A percentile compares a stretch with the other conserved stretches of the same genome.
phyloP scores from a whole-genome alignment of 2,329 filamentous ascomycete species.

The Helicocarpus griseus region DNA sequence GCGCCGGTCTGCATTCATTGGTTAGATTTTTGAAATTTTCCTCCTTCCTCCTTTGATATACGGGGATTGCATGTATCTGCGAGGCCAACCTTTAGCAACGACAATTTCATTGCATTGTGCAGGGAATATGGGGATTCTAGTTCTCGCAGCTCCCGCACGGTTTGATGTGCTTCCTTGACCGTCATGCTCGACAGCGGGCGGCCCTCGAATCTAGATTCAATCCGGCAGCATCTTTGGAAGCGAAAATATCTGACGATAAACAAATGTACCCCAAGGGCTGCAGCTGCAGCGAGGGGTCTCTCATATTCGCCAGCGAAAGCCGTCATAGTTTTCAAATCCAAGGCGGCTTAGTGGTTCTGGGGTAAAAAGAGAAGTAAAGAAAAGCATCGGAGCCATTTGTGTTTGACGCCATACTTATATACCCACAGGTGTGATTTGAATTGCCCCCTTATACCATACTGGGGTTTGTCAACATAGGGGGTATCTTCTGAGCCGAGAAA shows the following conservation, averaged over 20 bases:
- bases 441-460: too few species aligned
- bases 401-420: too few species aligned
- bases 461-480: too few species aligned
- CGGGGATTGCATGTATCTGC: too few species aligned
- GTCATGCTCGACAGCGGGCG: slow-evolving; percentile 22
- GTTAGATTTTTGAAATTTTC: too few species aligned
- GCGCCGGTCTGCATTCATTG: slow-evolving; percentile 33
- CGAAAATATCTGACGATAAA: not conserved
- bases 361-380: too few species aligned
- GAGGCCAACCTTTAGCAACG: slow-evolving; percentile 24
- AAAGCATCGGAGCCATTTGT: too few species aligned
- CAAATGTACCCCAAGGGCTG: not conserved
- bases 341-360: too few species aligned
- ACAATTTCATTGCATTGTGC: slow-evolving; percentile 17
- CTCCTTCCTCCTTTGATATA: too few species aligned
- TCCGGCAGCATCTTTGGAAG: not conserved
- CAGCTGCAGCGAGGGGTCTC: not conserved
- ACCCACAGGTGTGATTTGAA: too few species aligned
- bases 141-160: slow-evolving; percentile 20
- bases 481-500: not conserved
- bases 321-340: too few species aligned
- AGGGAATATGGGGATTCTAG: slow-evolving; percentile 25
- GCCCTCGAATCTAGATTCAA: not conserved
- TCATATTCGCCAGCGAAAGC: not conserved
- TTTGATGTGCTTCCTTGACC: slow-evolving; percentile 20